Conservation (phyloP, 2,329 filamentous ascomycete genomes). For the Dothideomycetes sp. region DNA sequence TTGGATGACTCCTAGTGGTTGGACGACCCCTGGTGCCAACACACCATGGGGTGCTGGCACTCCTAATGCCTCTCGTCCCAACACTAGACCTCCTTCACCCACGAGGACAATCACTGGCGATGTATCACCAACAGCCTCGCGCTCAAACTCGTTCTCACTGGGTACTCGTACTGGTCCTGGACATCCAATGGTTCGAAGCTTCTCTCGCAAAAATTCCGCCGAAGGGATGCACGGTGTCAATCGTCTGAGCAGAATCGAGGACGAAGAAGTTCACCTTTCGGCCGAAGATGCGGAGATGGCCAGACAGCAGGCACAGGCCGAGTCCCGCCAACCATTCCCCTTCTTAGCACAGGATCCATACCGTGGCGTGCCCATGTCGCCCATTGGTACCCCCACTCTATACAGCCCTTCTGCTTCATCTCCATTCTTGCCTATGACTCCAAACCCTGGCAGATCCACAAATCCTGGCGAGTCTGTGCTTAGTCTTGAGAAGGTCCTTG, state of each 20-base stretch:
- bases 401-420: slow-evolving; percentile 8
- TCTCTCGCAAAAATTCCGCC: slow-evolving; percentile 20
- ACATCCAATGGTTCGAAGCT: slow-evolving; percentile 18
- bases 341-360: slow-evolving; percentile 10
- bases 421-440: slow-evolving; percentile 8
- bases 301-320: slow-evolving; percentile 16
- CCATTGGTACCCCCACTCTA: slow-evolving; percentile 4
- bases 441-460: background rate
- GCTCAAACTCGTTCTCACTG: slow-evolving; percentile 23
- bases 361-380: background rate
- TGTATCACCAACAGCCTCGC: slow-evolving; percentile 12
- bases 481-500: slow-evolving; percentile 49
- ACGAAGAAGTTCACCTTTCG: slow-evolving; percentile 25
- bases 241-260: slow-evolving; percentile 21
- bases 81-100: slow-evolving; percentile 26
- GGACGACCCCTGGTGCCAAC: slow-evolving; percentile 32
- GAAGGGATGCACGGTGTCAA: slow-evolving; percentile 18
- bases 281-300: slow-evolving; percentile 23
- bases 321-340: slow-evolving; percentile 7
- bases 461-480: slow-evolving; percentile 25
- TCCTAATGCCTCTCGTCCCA: slow-evolving; percentile 23
- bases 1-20: slow-evolving; percentile 35
- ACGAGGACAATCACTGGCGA: slow-evolving; percentile 16
- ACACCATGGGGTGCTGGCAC: slow-evolving; percentile 25
- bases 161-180: slow-evolving; percentile 34